Evolutionary conservation across 2,329 filamentous ascomycete genomes (phyloP).

Genomic region (Aspergillus costaricaensis): DNA sequence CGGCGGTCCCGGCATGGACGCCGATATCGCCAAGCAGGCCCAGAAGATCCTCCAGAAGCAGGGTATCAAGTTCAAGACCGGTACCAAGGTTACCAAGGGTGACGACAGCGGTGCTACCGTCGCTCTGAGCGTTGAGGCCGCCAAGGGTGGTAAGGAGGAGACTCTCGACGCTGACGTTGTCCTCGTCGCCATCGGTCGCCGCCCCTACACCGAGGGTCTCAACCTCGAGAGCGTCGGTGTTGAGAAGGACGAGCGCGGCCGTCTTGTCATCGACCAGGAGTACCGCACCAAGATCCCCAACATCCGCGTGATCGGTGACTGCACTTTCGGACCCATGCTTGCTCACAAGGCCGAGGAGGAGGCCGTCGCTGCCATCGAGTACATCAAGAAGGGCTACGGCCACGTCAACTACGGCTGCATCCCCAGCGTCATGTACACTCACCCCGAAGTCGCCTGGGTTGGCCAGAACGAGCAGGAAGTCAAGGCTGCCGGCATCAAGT

Average conservation of each 20-base stretch:
- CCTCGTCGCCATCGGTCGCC: constrained; percentile 92
- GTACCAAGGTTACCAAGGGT: constrained; percentile 89
- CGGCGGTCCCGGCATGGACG: constrained; percentile 95
- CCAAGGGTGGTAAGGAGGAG: constrained; percentile 95
- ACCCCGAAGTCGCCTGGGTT: constrained; percentile 98
- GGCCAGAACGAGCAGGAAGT: constrained; percentile 96
- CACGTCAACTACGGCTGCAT: constrained; percentile 99
- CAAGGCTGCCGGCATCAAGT: constrained; percentile 85
- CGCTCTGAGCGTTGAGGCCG: constrained; percentile 82
- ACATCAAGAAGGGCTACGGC: constrained; percentile 95
- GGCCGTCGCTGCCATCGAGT: constrained; percentile 90
- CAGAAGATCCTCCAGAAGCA: constrained; percentile 96
- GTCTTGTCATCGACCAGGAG: constrained; percentile 95
- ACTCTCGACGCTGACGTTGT: constrained; percentile 91
- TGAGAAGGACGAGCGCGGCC: constrained; percentile 78
- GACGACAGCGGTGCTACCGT: constrained; percentile 77
- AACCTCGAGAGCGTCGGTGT: constrained; percentile 87
- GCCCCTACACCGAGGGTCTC: constrained; percentile 89
- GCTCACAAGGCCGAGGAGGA: constrained; percentile 99
- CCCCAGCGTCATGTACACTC: constrained; percentile 98
- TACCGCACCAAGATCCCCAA: constrained; percentile 98
- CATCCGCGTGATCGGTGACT: constrained; percentile 94
- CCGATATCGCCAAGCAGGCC: constrained; percentile 83
- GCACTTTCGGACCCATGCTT: constrained; percentile 97
- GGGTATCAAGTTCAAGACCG: constrained; percentile 96